Conservation (phyloP, 176 grass and related monocot species). For the Panicum miliaceum region DNA sequence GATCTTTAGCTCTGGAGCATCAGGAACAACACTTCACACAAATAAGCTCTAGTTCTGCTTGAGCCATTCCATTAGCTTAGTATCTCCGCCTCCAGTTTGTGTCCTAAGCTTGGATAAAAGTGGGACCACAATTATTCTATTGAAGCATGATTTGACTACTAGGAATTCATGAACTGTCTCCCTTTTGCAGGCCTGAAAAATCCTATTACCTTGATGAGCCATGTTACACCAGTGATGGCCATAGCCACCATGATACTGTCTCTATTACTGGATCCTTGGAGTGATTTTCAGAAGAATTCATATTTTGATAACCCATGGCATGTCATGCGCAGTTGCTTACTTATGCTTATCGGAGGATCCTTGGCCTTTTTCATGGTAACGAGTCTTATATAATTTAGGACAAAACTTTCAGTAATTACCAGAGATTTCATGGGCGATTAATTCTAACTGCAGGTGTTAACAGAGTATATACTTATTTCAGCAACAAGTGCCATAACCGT, state of each 20-base stretch:
- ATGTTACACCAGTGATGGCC: constrained; percentile 95
- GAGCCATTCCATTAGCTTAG: constrained; percentile 7
- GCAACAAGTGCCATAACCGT: constrained; percentile 98
- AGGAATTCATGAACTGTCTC: constrained; percentile 39
- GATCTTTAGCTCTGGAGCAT: constrained; percentile 34
- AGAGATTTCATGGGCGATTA: constrained; percentile 30
- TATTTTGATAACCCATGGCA: constrained; percentile 97
- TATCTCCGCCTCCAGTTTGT: not conserved
- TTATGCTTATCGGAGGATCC: constrained; percentile 89
- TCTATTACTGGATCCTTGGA: constrained; percentile 92
- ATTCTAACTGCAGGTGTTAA: constrained; percentile 88
- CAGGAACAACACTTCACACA: constrained; percentile 15
- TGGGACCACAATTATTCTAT: constrained; percentile 8
- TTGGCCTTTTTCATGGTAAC: constrained; percentile 99
- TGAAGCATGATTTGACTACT: constrained; percentile 13
- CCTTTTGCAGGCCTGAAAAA: constrained; percentile 84
- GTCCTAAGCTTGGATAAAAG: constrained; percentile 26
- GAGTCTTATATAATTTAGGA: constrained; percentile 17
- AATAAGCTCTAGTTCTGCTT: constrained; percentile 34
- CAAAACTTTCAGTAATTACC: constrained; percentile 21
- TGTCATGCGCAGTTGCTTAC: constrained; percentile 74
- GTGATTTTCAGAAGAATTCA: constrained; percentile 74
- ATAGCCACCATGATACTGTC: constrained; percentile 89
- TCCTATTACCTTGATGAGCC: constrained; percentile 96
- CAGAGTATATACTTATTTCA: constrained; percentile 98